Evolutionary conservation across 768 basidiomycete genomes (phyloP).

Genomic region (Mycena vitilis): DNA sequence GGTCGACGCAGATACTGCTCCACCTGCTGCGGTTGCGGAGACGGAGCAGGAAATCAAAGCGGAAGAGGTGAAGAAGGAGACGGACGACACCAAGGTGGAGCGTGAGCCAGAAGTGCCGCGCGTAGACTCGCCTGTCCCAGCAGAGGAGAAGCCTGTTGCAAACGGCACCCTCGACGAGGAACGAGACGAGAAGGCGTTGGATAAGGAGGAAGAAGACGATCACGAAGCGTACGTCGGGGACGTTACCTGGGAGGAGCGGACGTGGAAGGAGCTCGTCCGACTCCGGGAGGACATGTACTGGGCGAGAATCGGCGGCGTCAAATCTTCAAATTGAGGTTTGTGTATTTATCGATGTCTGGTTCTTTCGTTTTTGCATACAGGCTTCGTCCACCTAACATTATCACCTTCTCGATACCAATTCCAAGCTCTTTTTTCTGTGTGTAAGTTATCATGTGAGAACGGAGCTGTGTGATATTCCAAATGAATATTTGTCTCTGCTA

Average conservation of each 20-base stretch:
- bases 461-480: too few relatives aligned
- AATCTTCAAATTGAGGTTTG: conserved; percentile 22
- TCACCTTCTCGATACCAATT: background rate
- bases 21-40: conserved; percentile 11
- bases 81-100: conserved; percentile 9
- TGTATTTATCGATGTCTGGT: conserved; percentile 2
- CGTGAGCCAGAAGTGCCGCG: conserved; percentile 20
- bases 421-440: background rate
- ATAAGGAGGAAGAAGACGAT: conserved; percentile 39
- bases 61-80: conserved; percentile 9
- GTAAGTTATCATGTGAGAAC: too few relatives aligned
- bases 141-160: conserved; percentile 20
- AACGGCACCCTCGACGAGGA: conserved; percentile 28
- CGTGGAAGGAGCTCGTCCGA: conserved; percentile 82
- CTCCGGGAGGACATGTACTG: conserved; percentile 89
- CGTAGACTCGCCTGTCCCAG: conserved; percentile 26
- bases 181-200: conserved; percentile 28
- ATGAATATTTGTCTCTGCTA: background rate
- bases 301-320: conserved; percentile 75
- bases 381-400: conserved; percentile 3
- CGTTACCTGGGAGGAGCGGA: conserved; percentile 85
- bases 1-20: background rate
- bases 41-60: conserved; percentile 10
- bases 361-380: conserved; percentile 15
- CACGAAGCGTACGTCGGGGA: conserved; percentile 67